Base-by-base conservation (phyloP, 176 grass and related monocot species). In the Leersia perrieri region DNA sequence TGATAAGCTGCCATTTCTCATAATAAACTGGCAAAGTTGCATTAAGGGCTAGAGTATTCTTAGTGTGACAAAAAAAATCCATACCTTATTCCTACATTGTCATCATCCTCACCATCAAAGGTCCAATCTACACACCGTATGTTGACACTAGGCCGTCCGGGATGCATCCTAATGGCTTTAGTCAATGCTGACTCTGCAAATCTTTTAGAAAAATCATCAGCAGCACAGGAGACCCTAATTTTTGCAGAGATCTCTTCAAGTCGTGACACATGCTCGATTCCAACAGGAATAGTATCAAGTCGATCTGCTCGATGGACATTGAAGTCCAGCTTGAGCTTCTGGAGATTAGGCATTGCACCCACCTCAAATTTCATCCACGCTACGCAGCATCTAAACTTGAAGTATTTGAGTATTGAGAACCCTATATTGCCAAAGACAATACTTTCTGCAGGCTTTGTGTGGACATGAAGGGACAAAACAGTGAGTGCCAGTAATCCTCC, bases 351-450 rank as follows among this genome's bases (percentile, higher is more conserved):
- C 63, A 83, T 33, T 2, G 72, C 62, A 32, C 66, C 18, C 0
- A 0, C 3, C 60, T 68, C 1, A 83, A 83, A 83, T 53, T 36
- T 20, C 7, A 83, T 25, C 18, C 72, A 30, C 8, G 45, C 12
- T 23, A 75, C 2, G 1, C 40, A 3, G 22, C 82, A 75, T 18
- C 11, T 31, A 3, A 75, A 38, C 7, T 67, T 58, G 61, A 83
- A 66, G 47, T 40, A 68, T 25, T 67, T 73, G 2, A 83, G 33
- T 29, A n/a, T n/a, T 13, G 33, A 30, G 33, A 83, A 83, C 10
- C 41, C 42, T 11, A 20, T 4, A 3, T 30, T 38, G 2, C 2
- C 32, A 0, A 83, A 57, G 7, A 83, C 0, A 9, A 83, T 67
- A 0, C 0, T 66, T 39, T 51, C 12, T 16, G 0, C 6, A 5